These are phyloP conservation scores for Starmerella vaccinii DNA, from an alignment of 805 yeast species.

Conservation along the genomic window DNA sequence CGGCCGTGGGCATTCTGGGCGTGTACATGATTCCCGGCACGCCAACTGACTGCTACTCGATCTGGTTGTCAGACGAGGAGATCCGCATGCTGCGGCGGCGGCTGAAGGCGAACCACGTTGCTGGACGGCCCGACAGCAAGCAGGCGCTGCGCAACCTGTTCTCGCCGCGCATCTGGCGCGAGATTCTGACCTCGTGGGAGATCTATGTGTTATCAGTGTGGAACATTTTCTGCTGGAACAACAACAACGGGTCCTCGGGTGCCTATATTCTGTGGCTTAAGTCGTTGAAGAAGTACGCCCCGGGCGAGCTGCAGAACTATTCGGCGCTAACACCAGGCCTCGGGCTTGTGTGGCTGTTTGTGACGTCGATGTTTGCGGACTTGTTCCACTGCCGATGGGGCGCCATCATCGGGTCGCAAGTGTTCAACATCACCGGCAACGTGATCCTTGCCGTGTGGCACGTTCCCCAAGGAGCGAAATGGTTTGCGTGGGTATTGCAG, in stretches of 20 bases:
- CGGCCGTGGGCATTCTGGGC: conserved; percentile 49
- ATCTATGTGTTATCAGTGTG: conserved; percentile 46
- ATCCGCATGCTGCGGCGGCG: conserved; percentile 43
- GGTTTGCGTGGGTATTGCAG: conserved; percentile 51
- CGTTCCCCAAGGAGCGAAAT: conserved; percentile 44
- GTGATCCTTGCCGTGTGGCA: conserved; percentile 47
- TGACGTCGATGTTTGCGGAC: conserved; percentile 36
- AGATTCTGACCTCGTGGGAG: conserved; percentile 47
- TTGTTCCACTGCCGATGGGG: conserved; percentile 44
- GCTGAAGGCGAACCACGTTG: conserved; percentile 24
- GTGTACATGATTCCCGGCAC: conserved; percentile 55
- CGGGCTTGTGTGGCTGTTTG: conserved; percentile 37
- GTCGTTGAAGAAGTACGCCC: conserved; percentile 37
- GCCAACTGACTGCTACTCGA: conserved; percentile 46
- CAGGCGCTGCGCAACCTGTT: conserved; percentile 28
- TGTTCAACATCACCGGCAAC: conserved; percentile 44
- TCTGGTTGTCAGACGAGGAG: conserved; percentile 47
- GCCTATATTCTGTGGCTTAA: conserved; percentile 55
- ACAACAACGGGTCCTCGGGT: conserved; percentile 43
- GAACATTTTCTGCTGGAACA: conserved; percentile 54
- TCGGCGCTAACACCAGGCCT: conserved; percentile 48
- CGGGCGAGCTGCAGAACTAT: conserved; percentile 40
- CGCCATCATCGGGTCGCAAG: conserved; percentile 44
- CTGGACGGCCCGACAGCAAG: conserved; percentile 19
- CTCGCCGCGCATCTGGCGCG: conserved; percentile 41